Evolutionary conservation across 2,329 filamentous ascomycete species (phyloP).

Genomic region (Exophiala oligosperma): DNA sequence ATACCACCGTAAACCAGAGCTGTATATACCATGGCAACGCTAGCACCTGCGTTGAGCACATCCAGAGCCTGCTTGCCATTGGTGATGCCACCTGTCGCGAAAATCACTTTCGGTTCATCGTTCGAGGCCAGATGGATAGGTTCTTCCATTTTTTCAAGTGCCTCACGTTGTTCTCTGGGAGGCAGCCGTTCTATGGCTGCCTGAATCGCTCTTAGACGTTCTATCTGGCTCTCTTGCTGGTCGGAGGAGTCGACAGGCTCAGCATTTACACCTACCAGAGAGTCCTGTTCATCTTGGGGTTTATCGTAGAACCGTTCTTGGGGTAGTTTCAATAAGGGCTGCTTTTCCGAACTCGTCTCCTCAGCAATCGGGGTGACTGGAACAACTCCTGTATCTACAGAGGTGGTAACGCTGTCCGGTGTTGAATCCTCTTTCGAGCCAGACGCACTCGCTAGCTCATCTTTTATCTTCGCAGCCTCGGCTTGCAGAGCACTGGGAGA

Average conservation of each 20-base stretch:
- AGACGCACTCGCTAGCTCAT: not conserved
- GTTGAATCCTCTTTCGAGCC: not conserved
- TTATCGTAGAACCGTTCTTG: slow-evolving; percentile 19
- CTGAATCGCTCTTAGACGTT: slow-evolving; percentile 17
- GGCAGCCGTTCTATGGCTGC: slow-evolving; percentile 22
- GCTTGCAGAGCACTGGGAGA: slow-evolving; percentile 15
- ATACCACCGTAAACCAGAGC: slow-evolving; percentile 64
- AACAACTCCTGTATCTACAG: slow-evolving; percentile 20
- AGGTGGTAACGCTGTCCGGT: slow-evolving; percentile 6
- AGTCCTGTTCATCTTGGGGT: slow-evolving; percentile 12
- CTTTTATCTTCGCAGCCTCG: slow-evolving; percentile 20
- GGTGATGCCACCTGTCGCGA: slow-evolving; percentile 90
- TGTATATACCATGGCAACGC: slow-evolving; percentile 90
- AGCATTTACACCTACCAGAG: slow-evolving; percentile 1
- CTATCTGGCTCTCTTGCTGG: slow-evolving; percentile 8
- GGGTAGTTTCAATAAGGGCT: slow-evolving; percentile 20
- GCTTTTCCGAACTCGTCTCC: slow-evolving; percentile 16
- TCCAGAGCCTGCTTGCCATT: slow-evolving; percentile 80
- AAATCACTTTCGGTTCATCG: slow-evolving; percentile 69
- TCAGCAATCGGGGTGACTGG: slow-evolving; percentile 8
- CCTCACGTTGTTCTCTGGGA: slow-evolving; percentile 16
- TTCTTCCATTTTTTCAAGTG: slow-evolving; percentile 13
- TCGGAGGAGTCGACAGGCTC: not conserved
- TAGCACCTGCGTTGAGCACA: slow-evolving; percentile 84
- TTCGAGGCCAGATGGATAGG: slow-evolving; percentile 3